Percentiles rank a stretch among this genome's conserved stretches.
These are phyloP conservation scores for Podaxis mareebaensis DNA, from an alignment of 768 basidiomycete species.

Conservation along the genomic window DNA sequence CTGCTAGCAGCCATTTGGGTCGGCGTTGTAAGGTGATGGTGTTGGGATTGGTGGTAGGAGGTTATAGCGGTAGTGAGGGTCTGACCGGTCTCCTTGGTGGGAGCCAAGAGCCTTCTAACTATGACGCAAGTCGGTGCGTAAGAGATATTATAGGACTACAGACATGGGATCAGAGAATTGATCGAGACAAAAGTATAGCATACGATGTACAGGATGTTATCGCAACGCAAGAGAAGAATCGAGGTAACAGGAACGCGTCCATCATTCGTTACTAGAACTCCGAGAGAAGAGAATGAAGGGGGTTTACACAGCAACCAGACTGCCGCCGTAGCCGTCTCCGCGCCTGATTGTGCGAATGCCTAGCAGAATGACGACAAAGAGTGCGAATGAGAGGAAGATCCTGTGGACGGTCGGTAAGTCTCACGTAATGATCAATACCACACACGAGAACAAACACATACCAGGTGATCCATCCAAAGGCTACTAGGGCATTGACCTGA, in stretches of 20 bases:
- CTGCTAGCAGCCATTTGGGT: slow-evolving; percentile 6
- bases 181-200: background rate
- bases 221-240: background rate
- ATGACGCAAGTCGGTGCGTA: slow-evolving; percentile 1
- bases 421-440: background rate
- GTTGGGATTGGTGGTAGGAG: background rate
- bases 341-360: slow-evolving; percentile 58
- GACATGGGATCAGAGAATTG: background rate
- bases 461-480: slow-evolving; percentile 78
- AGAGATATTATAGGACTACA: slow-evolving; percentile 1
- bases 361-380: slow-evolving; percentile 47
- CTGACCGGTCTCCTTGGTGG: background rate
- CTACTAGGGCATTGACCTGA: slow-evolving; percentile 75
- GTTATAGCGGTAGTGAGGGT: background rate
- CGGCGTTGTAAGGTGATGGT: background rate
- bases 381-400: slow-evolving; percentile 61
- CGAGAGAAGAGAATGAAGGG: background rate
- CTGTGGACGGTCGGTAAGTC: slow-evolving; percentile 33
- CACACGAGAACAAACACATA: slow-evolving; percentile 32
- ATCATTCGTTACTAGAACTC: background rate
- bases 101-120: background rate
- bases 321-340: slow-evolving; percentile 67
- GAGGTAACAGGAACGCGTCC: background rate
- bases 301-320: slow-evolving; percentile 16
- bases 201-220: background rate